Percentiles rank a stretch among this genome's conserved stretches.
Evolutionary conservation across 2,329 filamentous ascomycete species (phyloP).

Genomic region (Cytospora piceicola): DNA sequence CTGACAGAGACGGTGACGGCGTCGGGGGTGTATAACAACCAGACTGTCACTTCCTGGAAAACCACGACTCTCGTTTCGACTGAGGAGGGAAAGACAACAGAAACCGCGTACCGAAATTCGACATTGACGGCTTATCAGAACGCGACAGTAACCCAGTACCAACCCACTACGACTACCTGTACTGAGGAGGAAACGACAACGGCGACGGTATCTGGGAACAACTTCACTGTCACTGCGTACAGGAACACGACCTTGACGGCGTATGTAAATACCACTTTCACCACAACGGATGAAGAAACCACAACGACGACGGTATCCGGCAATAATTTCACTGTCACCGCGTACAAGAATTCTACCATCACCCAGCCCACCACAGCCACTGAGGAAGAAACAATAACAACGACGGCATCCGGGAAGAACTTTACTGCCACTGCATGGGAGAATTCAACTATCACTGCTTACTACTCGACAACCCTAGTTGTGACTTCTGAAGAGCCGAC

Average conservation of each 20-base stretch:
- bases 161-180: neutral
- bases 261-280: neutral
- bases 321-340: neutral
- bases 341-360: neutral
- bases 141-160: constrained; percentile 2
- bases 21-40: constrained; percentile 11
- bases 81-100: constrained; percentile 16
- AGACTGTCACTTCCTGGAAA: constrained; percentile 17
- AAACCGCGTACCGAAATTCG: constrained; percentile 17
- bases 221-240: neutral
- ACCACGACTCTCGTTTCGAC: constrained; percentile 17
- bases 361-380: neutral
- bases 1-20: constrained; percentile 17
- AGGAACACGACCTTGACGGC: no score
- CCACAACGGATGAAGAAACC: neutral
- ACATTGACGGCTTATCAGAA: constrained; percentile 9
- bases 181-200: neutral
- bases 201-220: neutral
- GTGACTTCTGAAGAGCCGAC: neutral
- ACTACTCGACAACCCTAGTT: neutral
- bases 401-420: neutral
- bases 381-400: neutral
- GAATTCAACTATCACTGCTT: neutral
- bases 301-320: neutral
- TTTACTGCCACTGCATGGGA: neutral